phyloP scores from a whole-genome alignment of 495 filamentous ascomycete genomes.

The Penicillium canescens region DNA sequence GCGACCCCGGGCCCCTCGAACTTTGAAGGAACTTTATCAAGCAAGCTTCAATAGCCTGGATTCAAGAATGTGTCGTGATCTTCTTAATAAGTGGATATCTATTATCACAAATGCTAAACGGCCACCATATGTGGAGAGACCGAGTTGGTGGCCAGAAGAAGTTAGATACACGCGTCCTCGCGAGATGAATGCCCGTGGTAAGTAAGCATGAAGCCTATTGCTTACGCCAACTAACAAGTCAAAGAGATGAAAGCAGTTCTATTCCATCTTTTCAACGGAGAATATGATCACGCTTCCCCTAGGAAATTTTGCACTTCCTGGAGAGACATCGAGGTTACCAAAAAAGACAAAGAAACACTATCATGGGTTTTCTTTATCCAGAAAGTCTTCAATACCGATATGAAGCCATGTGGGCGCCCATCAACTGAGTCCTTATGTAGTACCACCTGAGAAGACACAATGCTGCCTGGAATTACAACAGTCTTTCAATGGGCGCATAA shows the following conservation, averaged over 20 bases:
- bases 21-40: too few species aligned
- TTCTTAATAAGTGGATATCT: too few species aligned
- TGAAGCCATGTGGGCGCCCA: background rate
- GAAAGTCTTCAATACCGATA: background rate
- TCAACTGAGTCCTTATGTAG: background rate
- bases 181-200: background rate
- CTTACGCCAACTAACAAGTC: background rate
- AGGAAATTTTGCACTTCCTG: background rate
- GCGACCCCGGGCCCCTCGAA: too few species aligned
- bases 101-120: too few species aligned
- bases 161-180: background rate
- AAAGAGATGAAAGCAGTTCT: conserved; percentile 1
- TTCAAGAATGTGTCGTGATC: too few species aligned
- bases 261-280: background rate
- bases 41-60: too few species aligned
- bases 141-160: too few species aligned
- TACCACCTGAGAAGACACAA: background rate
- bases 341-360: background rate
- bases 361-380: background rate
- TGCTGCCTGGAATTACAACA: background rate
- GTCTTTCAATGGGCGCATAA: background rate
- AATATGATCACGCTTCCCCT: background rate
- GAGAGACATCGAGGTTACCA: background rate
- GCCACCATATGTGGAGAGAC: too few species aligned
- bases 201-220: background rate